Percentiles rank a stretch among this genome's conserved stretches.
Evolutionary conservation across 305 asterid genomes (phyloP).

Genomic region (Fraxinus baroniana): DNA sequence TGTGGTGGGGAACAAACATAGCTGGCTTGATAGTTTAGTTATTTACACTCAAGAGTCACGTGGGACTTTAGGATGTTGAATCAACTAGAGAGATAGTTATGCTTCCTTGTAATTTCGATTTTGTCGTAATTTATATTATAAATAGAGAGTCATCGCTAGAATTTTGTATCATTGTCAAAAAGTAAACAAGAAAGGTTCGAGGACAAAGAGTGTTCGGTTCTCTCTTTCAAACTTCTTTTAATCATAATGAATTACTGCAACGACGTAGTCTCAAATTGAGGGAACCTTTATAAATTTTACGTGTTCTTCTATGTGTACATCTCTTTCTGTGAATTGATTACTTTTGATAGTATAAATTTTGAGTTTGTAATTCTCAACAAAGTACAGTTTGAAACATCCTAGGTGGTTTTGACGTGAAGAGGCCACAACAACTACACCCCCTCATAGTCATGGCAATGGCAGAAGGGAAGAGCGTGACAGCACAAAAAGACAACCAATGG

Average conservation of each 20-base stretch:
- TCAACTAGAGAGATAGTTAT: not conserved
- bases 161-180: too few species aligned
- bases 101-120: not conserved
- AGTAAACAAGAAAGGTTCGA: not conserved
- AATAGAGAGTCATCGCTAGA: not conserved
- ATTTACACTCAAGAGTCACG: not conserved
- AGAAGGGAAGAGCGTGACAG: not conserved
- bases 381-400: not conserved
- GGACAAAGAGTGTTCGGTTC: not conserved
- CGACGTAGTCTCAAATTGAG: not conserved
- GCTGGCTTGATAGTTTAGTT: not conserved
- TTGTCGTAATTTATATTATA: too few species aligned
- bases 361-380: too few species aligned
- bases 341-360: not conserved
- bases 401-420: not conserved
- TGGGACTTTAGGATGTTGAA: not conserved
- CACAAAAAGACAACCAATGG: not conserved
- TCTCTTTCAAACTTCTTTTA: not conserved
- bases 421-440: not conserved
- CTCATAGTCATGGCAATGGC: not conserved
- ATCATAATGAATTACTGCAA: too few species aligned
- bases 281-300: too few species aligned
- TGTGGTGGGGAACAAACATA: not conserved
- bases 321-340: too few species aligned
- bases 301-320: not conserved